Evolutionary conservation across 73 alveolate species (phyloP).

Genomic region (Paramecium sonneborni): DNA sequence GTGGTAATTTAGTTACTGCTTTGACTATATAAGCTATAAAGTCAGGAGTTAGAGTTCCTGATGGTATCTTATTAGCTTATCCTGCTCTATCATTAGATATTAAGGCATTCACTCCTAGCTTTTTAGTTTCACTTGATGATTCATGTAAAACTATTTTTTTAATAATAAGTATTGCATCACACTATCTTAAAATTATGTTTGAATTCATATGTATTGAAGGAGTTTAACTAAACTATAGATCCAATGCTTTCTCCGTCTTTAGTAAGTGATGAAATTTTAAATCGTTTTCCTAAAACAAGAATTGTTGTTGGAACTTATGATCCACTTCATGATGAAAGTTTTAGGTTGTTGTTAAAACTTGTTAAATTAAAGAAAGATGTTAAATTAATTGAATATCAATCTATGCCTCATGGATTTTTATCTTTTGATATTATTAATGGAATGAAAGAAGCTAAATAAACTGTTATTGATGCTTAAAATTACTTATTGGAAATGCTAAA

Average conservation of each 20-base stretch:
- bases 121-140: constrained; percentile 80
- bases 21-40: constrained; percentile 73
- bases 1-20: constrained; percentile 93
- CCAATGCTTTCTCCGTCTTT: constrained; percentile 73
- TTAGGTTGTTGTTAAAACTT: constrained; percentile 58
- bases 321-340: constrained; percentile 83
- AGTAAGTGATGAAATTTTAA: constrained; percentile 67
- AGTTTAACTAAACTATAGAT: constrained; percentile 59
- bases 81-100: constrained; percentile 77
- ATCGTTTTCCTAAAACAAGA: constrained; percentile 70
- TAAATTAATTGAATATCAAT: constrained; percentile 43
- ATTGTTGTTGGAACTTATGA: constrained; percentile 77
- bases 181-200: constrained; percentile 79
- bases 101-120: constrained; percentile 75
- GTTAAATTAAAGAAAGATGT: constrained; percentile 28
- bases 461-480: constrained; percentile 55
- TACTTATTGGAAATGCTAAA: constrained; percentile 35
- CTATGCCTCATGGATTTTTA: constrained; percentile 69
- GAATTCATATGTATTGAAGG: constrained; percentile 73
- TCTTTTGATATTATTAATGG: constrained; percentile 53
- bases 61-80: constrained; percentile 79
- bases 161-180: constrained; percentile 69
- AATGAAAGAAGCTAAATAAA: constrained; percentile 62
- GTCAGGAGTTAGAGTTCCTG: constrained; percentile 83
- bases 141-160: constrained; percentile 36